Conservation (phyloP, 1,284 basidiomycete species). For the Cryptococcus sp. region DNA sequence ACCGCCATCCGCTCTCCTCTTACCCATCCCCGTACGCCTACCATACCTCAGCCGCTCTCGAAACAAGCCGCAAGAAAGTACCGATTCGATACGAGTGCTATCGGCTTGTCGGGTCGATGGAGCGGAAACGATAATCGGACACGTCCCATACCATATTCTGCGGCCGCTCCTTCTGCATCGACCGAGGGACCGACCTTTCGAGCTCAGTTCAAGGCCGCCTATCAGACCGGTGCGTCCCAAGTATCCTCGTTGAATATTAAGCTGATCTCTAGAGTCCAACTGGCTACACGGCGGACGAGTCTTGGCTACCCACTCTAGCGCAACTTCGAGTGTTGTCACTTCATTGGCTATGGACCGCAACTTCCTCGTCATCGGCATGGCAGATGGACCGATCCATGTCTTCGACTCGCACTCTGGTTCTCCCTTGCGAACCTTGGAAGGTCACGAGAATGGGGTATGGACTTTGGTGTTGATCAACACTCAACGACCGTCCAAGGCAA, state of each 20-base stretch:
- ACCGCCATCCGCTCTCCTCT: conserved; percentile 6
- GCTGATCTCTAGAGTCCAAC: conserved; percentile 59
- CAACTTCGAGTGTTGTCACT: conserved; percentile 73
- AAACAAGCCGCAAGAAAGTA: not conserved
- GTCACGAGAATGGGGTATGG: conserved; percentile 90
- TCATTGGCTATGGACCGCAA: conserved; percentile 77
- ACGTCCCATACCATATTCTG: no score
- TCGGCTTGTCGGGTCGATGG: no score
- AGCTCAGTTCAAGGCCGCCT: conserved; percentile 67
- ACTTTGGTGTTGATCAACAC: conserved; percentile 64
- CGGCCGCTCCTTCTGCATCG: not conserved
- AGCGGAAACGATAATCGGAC: no score
- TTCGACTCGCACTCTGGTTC: conserved; percentile 78
- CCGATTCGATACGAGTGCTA: not conserved
- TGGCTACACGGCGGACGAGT: conserved; percentile 78
- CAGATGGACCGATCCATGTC: conserved; percentile 79
- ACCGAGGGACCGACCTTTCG: conserved; percentile 22
- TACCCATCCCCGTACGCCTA: conserved; percentile 1
- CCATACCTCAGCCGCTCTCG: not conserved
- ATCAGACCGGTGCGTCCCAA: conserved; percentile 59
- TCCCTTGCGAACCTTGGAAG: conserved; percentile 68
- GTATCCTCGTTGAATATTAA: not conserved
- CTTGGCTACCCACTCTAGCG: conserved; percentile 63
- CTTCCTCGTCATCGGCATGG: conserved; percentile 85
- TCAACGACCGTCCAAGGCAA: not conserved